Conservation (phyloP, 176 grass and related monocot genomes). For the Carex scoparia region DNA sequence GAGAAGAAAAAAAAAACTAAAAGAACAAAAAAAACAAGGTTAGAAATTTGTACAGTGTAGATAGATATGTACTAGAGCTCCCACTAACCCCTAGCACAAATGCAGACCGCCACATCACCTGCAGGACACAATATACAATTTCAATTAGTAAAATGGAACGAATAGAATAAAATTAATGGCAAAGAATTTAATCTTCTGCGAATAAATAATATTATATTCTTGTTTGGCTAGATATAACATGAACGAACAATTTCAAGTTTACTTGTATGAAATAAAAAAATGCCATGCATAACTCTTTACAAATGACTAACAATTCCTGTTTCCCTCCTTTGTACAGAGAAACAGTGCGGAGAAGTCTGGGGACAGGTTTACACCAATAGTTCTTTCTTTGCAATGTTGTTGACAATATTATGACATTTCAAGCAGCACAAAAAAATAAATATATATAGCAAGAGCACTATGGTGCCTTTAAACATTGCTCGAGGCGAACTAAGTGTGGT, state of each 20-base stretch:
- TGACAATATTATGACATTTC: not conserved
- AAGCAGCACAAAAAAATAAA: not conserved
- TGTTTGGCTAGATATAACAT: not conserved
- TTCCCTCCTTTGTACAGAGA: slow-evolving; percentile 1
- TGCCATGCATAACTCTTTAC: not conserved
- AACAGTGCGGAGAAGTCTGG: not conserved
- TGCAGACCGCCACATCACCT: not conserved
- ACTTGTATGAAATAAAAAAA: not conserved
- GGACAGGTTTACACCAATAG: not conserved
- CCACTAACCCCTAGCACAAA: not conserved
- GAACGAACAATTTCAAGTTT: not conserved
- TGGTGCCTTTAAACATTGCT: no score
- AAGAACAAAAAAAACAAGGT: slow-evolving; percentile 12
- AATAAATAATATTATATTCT: not conserved
- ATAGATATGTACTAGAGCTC: slow-evolving; percentile 9
- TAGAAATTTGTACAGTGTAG: slow-evolving; percentile 20
- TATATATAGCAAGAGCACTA: no score
- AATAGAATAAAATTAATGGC: not conserved
- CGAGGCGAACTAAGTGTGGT: no score
- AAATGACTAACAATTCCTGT: not conserved
- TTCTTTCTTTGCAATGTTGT: not conserved
- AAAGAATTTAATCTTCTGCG: not conserved
- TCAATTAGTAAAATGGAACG: not conserved
- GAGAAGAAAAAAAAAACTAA: slow-evolving; percentile 9
- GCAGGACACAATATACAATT: not conserved